A percentile compares a stretch with the other conserved stretches of the same genome.
Evolutionary conservation across 805 yeast species (phyloP).

Genomic region (Yamadazyma scolyti): DNA sequence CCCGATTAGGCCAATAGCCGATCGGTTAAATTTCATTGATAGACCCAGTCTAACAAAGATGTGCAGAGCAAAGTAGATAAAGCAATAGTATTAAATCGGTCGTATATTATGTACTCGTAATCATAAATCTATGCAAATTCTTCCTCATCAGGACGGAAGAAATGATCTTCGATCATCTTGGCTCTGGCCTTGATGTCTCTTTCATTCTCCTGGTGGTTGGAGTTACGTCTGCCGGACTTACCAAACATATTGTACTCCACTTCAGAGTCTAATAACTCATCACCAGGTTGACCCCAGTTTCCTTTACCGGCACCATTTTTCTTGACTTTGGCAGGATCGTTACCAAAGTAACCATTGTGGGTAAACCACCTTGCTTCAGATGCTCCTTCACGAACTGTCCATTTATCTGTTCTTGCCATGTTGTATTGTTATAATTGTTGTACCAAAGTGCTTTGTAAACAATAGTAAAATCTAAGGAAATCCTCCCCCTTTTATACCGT

Average conservation of each 20-base stretch:
- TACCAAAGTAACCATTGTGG: constrained; percentile 65
- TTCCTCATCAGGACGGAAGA: constrained; percentile 16
- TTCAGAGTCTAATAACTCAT: constrained; percentile 63
- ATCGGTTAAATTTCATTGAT: no score
- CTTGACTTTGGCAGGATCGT: constrained; percentile 73
- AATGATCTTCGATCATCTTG: constrained; percentile 4
- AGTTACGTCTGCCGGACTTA: constrained; percentile 32
- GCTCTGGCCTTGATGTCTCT: constrained; percentile 16
- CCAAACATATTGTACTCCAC: constrained; percentile 27
- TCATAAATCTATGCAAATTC: constrained; percentile 17
- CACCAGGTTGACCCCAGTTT: constrained; percentile 85
- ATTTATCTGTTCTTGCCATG: constrained; percentile 79
- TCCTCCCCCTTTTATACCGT: no score
- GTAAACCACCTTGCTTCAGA: constrained; percentile 72
- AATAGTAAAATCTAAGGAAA: no score
- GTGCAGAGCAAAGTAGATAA: no score
- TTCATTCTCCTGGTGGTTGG: constrained; percentile 36
- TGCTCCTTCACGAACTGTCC: constrained; percentile 63
- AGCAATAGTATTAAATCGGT: no score
- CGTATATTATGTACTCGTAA: no score
- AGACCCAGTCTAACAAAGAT: no score
- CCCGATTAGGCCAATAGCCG: no score
- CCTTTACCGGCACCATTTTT: constrained; percentile 83
- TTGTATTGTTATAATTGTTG: constrained; percentile 5
- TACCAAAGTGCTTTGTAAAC: no score